Base-by-base conservation (phyloP, 1,139 yeast species). In the Candida tropicalis region DNA sequence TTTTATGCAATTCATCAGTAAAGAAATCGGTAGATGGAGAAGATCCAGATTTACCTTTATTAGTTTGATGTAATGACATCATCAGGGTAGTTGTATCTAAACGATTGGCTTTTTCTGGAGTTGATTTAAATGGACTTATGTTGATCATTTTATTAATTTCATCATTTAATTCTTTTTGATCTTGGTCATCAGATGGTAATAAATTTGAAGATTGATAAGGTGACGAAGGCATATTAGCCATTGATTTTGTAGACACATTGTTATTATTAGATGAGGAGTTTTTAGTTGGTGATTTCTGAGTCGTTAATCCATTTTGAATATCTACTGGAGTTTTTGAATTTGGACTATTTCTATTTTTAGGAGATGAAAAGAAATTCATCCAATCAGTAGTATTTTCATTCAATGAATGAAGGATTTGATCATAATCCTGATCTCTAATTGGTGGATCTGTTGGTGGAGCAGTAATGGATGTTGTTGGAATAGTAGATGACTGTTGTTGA, bases 341-440 rank as follows among this genome's bases (percentile, higher is more conserved):
- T 31, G 61, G 66, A 36, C 79, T 78, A 2, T 79, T 69, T n/a
- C 48, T 51, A 35, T 73, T 78, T 42, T 66, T 69, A 5, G 81
- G 78, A 0, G 80, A 70, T 12, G 77, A 71, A n/a, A 65, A 62
- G 39, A 73, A 70, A 43, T 60, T 63, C 51, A 70, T 66, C 79
- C 77, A 73, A 28, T 55, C 61, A 39, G 35, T 4, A 54, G 58
- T 42, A 57, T 60, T 39, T 23, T 45, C 43, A 22, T 44, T 35
- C 41, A 71, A 70, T 3, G 77, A 70, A 45, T 64, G 63, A 5
- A 60, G 62, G 43, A 73, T 64, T 66, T 59, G 60, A 44, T 73
- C 78, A 45, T 73, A 70, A 20, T 68, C 74, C 13, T 56, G 59
- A 12, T 61, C 50, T n/a, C 58, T 63, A 24, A 52, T 51, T 2